Evolutionary conservation across 805 yeast species (phyloP), one percentile per base, ranked within the genome.

Genomic region (Soucietia sequanensis): DNA sequence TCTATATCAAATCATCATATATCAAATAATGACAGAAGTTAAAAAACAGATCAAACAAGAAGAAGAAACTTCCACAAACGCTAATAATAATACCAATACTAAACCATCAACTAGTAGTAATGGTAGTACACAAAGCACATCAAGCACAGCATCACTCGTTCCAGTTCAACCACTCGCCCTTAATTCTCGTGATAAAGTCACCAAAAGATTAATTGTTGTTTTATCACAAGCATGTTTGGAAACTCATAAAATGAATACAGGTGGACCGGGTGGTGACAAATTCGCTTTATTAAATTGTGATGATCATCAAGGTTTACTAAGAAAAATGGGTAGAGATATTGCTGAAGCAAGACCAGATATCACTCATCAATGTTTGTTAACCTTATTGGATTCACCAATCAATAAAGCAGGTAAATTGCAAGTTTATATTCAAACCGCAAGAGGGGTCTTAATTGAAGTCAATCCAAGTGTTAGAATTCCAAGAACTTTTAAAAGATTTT

Each of bases 331-430:
- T 34, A 79, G 98, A 57, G 98, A 93, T 56, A 91, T 93, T 44
- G 87, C 95, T 31, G 99, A 93, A 57, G 98, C 97, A 6, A 80
- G 99, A 62, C 99, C 99, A n/a, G 99, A 93, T 61, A 93, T 93
- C 53, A 93, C 99, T 28, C 99, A 93, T 59, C 99, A 91, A 65
- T 93, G 99, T 72, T 76, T 93, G 27, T 72, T 93, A 62, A 91
- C 99, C 3, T 71, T 93, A 45, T 72, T 93, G 51, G 99, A 93
- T 61, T 87, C 96, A n/a, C 99, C 99, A 27, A 84, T 93, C 52
- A 93, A 93, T 69, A 93, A 93, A 64, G 98, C 97, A 5, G 99
- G 99, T 6, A 87, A 80, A 61, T 74, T 93, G 47, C 99, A 93
- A 64, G 99, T 93, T 10, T 93, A 91, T 63, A 89, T 93, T 39